Conservation (phyloP, 2,329 filamentous ascomycete species). For the Calycina herbarum region DNA sequence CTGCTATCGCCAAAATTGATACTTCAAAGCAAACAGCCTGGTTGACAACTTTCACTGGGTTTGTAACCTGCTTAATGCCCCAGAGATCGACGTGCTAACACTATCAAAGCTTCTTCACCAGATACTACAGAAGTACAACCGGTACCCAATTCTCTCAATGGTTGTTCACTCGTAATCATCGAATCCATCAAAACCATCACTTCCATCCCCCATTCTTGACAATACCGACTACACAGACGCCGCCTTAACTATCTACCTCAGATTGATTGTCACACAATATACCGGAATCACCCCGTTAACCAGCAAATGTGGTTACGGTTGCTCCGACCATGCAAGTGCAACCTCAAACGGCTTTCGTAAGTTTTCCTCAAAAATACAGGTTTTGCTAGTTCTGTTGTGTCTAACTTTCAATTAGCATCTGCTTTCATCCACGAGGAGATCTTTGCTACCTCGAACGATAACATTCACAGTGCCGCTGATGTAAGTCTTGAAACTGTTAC, state of each 20-base stretch:
- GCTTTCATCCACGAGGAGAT: constrained; percentile 3
- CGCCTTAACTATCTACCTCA: background rate
- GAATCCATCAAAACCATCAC: no score
- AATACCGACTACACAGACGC: constrained; percentile 8
- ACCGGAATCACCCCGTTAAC: background rate
- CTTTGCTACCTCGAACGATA: background rate
- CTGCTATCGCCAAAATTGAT: constrained; percentile 17
- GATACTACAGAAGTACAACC: constrained; percentile 16
- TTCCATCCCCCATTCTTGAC: no score
- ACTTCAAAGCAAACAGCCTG: constrained; percentile 10
- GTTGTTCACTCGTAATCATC: constrained; percentile 13
- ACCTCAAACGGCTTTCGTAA: constrained; percentile 7
- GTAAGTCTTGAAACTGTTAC: background rate
- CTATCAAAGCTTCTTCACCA: constrained; percentile 11
- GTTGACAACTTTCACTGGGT: constrained; percentile 17
- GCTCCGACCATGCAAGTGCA: constrained; percentile 8
- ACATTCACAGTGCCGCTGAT: constrained; percentile 11
- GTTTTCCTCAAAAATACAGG: no score
- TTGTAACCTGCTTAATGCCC: background rate
- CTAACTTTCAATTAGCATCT: background rate
- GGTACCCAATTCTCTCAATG: constrained; percentile 14
- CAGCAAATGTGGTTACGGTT: constrained; percentile 6
- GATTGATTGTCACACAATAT: background rate
- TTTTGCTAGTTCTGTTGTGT: no score
- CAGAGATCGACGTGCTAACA: background rate